These are phyloP conservation scores for Trichosphaerium sp. DNA, from an alignment of 78 protist genomes.

Conservation along the genomic window DNA sequence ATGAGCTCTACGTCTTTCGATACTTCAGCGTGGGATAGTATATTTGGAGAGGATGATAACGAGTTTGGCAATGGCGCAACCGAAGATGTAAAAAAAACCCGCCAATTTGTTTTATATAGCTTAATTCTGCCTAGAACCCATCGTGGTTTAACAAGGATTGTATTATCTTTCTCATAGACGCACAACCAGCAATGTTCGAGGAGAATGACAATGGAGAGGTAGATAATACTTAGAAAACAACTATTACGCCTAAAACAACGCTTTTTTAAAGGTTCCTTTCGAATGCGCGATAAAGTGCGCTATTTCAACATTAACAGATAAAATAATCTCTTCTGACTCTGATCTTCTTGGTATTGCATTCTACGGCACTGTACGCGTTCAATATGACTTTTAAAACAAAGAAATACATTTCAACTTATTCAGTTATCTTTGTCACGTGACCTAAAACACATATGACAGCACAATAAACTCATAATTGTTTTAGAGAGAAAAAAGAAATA, in stretches of 20 bases:
- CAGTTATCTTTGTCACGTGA: too few species aligned
- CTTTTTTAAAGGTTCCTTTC: constrained; percentile 47
- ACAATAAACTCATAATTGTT: too few species aligned
- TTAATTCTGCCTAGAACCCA: too few species aligned
- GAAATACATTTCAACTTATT: not conserved
- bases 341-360: constrained; percentile 46
- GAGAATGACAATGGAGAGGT: constrained; percentile 10
- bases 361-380: constrained; percentile 31
- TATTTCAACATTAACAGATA: constrained; percentile 35
- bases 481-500: constrained; percentile 43
- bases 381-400: not conserved
- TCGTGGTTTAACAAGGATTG: constrained; percentile 21
- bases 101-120: too few species aligned
- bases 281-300: constrained; percentile 34
- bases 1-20: too few species aligned
- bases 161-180: constrained; percentile 49
- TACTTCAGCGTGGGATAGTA: constrained; percentile 20
- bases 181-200: constrained; percentile 36
- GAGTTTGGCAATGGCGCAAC: not conserved
- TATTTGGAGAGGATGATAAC: constrained; percentile 18
- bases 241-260: too few species aligned
- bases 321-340: constrained; percentile 43
- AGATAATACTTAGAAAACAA: too few species aligned
- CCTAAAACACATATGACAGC: too few species aligned
- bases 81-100: not conserved